phyloP scores from a whole-genome alignment of 2,329 filamentous ascomycete species.

The Paradendryphiella salina region DNA sequence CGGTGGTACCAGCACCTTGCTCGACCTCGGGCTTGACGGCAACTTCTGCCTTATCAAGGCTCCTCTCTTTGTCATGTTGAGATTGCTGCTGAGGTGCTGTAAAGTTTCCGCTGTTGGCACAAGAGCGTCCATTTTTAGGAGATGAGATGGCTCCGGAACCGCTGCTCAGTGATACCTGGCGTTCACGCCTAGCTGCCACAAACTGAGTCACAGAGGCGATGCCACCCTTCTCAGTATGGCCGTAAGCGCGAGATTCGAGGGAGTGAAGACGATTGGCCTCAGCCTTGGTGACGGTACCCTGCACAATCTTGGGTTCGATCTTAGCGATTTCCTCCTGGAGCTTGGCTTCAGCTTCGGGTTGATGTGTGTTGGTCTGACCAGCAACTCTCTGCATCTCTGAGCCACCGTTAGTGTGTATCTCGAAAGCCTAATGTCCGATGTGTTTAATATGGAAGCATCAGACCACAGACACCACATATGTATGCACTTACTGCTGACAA shows the following conservation, averaged over 20 bases:
- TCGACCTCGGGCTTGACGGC: constrained; percentile 41
- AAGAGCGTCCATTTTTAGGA: constrained; percentile 8
- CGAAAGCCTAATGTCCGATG: neutral
- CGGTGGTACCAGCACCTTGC: constrained; percentile 39
- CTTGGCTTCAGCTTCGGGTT: constrained; percentile 37
- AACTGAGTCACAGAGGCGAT: constrained; percentile 48
- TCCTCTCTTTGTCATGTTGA: constrained; percentile 35
- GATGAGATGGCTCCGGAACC: constrained; percentile 5
- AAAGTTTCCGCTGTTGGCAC: constrained; percentile 17
- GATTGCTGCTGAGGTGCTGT: constrained; percentile 34
- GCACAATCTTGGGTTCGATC: constrained; percentile 39
- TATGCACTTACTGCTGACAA: constrained; percentile 36
- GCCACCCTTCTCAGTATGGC: constrained; percentile 42
- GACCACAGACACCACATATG: neutral
- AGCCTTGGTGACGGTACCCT: constrained; percentile 43
- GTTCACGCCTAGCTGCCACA: constrained; percentile 41
- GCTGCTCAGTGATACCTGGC: constrained; percentile 23
- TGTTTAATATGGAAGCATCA: neutral
- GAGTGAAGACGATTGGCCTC: constrained; percentile 50
- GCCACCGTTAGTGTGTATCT: constrained; percentile 9
- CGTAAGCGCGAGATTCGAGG: constrained; percentile 47
- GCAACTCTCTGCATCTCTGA: constrained; percentile 40
- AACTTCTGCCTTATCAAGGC: constrained; percentile 36
- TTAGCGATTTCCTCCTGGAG: constrained; percentile 37
- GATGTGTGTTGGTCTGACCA: constrained; percentile 28